Percentiles rank a stretch among this genome's conserved stretches.
Evolutionary conservation across 2,329 filamentous ascomycete genomes (phyloP).

Genomic region (Colletotrichum simmondsii): DNA sequence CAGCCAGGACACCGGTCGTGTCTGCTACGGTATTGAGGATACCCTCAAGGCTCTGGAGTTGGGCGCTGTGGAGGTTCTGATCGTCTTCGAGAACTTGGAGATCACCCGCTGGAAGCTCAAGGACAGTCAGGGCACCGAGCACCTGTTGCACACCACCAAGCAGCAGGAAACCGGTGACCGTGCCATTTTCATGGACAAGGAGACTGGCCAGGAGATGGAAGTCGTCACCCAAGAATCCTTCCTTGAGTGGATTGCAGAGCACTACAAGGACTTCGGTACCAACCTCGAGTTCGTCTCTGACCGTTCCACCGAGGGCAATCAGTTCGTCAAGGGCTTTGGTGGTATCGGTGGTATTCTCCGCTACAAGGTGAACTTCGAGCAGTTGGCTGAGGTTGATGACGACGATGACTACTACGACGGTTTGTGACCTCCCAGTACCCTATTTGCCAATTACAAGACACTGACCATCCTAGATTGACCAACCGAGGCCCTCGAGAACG

Average conservation of each 20-base stretch:
- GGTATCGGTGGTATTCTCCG: slow-evolving; percentile 96
- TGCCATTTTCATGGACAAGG: slow-evolving; percentile 92
- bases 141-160: slow-evolving; percentile 90
- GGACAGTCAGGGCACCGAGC: slow-evolving; percentile 76
- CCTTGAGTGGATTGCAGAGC: slow-evolving; percentile 99
- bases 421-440: slow-evolving; percentile 40
- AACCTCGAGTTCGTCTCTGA: slow-evolving; percentile 97
- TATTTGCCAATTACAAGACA: background rate
- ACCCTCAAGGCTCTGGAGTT: slow-evolving; percentile 96
- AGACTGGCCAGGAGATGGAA: slow-evolving; percentile 98
- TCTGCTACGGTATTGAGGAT: slow-evolving; percentile 98
- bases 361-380: slow-evolving; percentile 99
- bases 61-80: slow-evolving; percentile 92
- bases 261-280: slow-evolving; percentile 98
- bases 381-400: slow-evolving; percentile 90
- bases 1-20: slow-evolving; percentile 93
- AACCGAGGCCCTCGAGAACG: slow-evolving; percentile 88
- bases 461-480: slow-evolving; percentile 76
- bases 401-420: slow-evolving; percentile 91
- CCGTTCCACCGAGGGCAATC: slow-evolving; percentile 96
- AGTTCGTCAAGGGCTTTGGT: slow-evolving; percentile 99
- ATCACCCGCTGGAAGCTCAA: slow-evolving; percentile 93
- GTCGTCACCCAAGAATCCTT: slow-evolving; percentile 87
- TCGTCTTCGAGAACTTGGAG: slow-evolving; percentile 97
- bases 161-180: slow-evolving; percentile 80